Base-by-base conservation (phyloP, 164 flowering plant species). In the Liriodendron chinense region DNA sequence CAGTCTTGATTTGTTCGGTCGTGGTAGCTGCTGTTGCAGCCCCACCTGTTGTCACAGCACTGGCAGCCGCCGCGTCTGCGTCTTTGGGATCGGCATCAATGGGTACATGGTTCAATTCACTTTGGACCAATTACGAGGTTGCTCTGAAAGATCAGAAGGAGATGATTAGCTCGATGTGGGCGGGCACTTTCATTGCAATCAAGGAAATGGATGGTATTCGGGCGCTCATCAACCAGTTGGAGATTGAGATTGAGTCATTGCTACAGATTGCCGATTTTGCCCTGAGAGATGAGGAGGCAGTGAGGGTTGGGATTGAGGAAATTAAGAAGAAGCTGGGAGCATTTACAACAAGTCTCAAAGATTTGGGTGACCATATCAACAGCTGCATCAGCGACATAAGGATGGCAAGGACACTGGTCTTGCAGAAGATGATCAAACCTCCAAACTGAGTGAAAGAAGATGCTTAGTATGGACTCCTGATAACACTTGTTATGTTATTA, bases 1-100 rank as follows among this genome's bases (percentile, higher is more conserved):
- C 92, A 0, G 89, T 89, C 21, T 21, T 94, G 75, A 90, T 94
- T 49, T 90, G 90, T 75, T 89, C 97, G 0, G 91, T 92, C 25
- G 98, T 94, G 69, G 98, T 93, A 0, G 97, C 96, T 0, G 95
- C 94, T 13, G 74, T 94, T 48, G 80, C 95, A 2, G 97, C 95
- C 9, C 96, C 95, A 2, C 96, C 93, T 5, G 83, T 94, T 28
- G 88, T 88, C 1, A 81, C 92, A 0, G 97, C 95, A 24, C 9
- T 94, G 74, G 90, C 93, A 0, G 91, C 89, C 20, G 94, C 93
- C 1, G 43, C 43, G n/a, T n/a, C n/a, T 34, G 78, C 88, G 18
- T 78, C 94, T 10, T 87, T 89, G 71, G 94, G 98, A 0, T 48
- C 92, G 57, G 97, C 92, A n/a, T 82, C 92, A 13, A 80, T 87